Percentiles rank a stretch among this genome's conserved stretches.
Evolutionary conservation across 208 protist genomes (phyloP).

Genomic region (Crithidia expoeki): DNA sequence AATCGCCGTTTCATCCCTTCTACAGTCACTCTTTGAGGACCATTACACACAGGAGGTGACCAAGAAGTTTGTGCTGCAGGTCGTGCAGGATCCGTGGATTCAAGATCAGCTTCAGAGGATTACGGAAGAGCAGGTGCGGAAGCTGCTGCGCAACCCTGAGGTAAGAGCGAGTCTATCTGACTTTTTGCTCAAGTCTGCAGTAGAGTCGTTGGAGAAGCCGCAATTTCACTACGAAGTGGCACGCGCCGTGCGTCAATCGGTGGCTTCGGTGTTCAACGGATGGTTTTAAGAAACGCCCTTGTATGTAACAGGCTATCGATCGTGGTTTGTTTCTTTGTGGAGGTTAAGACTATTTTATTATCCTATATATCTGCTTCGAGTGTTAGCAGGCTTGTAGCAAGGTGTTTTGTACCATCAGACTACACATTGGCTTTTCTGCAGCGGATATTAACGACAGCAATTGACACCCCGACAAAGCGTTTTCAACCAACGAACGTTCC

Average conservation of each 20-base stretch:
- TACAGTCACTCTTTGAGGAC: slow-evolving; percentile 88
- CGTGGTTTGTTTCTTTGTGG: no score
- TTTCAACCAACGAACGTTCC: no score
- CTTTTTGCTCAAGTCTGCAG: slow-evolving; percentile 63
- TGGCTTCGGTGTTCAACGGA: slow-evolving; percentile 51
- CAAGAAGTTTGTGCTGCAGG: slow-evolving; percentile 89
- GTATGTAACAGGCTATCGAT: no score
- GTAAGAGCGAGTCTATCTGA: slow-evolving; percentile 60
- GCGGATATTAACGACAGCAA: no score
- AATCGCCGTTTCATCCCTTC: slow-evolving; percentile 79
- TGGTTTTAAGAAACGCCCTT: slow-evolving; percentile 31
- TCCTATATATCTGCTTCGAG: no score
- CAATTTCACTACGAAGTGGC: slow-evolving; percentile 67
- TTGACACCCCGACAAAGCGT: no score
- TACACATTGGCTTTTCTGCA: no score
- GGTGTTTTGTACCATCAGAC: no score
- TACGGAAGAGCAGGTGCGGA: slow-evolving; percentile 72
- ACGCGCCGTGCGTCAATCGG: slow-evolving; percentile 57
- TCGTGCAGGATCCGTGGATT: slow-evolving; percentile 85
- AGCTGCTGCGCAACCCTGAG: slow-evolving; percentile 58
- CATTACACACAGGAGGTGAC: slow-evolving; percentile 92
- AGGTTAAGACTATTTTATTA: no score
- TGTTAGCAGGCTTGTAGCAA: no score
- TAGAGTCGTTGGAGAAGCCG: slow-evolving; percentile 55
- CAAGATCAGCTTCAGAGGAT: slow-evolving; percentile 82